Base-by-base conservation (phyloP, 2,329 filamentous ascomycete genomes). In the Penicillium crustosum region DNA sequence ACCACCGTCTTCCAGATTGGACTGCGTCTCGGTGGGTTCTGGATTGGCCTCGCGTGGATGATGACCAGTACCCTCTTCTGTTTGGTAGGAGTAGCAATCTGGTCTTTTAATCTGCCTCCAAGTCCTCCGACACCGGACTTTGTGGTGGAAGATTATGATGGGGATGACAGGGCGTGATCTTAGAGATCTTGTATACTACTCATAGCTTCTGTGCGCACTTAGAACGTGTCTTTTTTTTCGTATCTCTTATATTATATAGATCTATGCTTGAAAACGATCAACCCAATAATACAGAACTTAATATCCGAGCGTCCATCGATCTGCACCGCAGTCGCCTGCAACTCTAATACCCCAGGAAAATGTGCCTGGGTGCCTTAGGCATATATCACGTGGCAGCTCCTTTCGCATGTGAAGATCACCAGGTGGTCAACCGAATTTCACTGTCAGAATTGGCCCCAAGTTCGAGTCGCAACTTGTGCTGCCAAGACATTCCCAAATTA, bases 41-140 rank as follows among this genome's bases (percentile, higher is more conserved):
- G 79, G 80, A 71, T 81, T 36, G 81, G 81, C 6, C 58, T 82
- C 38, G 79, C 81, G 0, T 82, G 76, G 71, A 73, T 77, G 65
- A 72, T 76, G 57, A 75, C 73, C 3, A 69, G 73, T 27, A 57
- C 66, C 1, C 58, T 75, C 21, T 76, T 77, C 61, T 65, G 61
- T 25, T 54, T 69, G 52, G 71, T 74, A 2, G 71, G 66, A 0
- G 54, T 66, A 1, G 61, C 70, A 1, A 67, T 74, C 17, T 73
- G 65, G 64, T 55, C 54, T 29, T 70, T 72, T 27, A 58, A 58
- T n/a, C 33, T 72, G 13, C 69, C 69, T 6, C 53, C 62, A 9
- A 44, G 53, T 21, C 44, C 58, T 2, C 53, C 33, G 6, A 31
- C 38, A 2, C 57, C 61, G 17, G 64, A 66, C 8, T 63, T 67